These are phyloP conservation scores for Novymonas esmeraldas DNA, from an alignment of 208 protist species.

Conservation along the genomic window DNA sequence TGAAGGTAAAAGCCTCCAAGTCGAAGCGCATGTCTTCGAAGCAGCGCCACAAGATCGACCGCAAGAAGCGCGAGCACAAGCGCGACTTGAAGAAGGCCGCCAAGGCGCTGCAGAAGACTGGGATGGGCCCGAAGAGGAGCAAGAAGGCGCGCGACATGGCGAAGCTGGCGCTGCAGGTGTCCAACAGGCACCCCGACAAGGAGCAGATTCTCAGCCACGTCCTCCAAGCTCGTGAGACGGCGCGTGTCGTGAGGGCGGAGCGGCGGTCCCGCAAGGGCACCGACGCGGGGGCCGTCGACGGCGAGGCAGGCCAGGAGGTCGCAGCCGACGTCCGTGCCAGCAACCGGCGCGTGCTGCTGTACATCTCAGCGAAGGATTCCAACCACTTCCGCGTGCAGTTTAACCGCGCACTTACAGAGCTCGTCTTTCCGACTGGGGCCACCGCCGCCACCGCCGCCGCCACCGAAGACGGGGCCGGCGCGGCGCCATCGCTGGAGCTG, in stretches of 20 bases:
- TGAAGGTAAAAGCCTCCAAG: constrained; percentile 66
- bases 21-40: constrained; percentile 87
- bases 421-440: constrained; percentile 57
- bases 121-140: constrained; percentile 65
- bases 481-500: constrained; percentile 44
- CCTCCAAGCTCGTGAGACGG: constrained; percentile 73
- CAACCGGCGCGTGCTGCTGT: constrained; percentile 60
- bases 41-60: constrained; percentile 89
- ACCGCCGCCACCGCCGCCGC: neutral
- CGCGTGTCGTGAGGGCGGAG: constrained; percentile 54
- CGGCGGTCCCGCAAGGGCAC: constrained; percentile 23
- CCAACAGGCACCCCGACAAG: constrained; percentile 87
- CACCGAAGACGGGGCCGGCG: constrained; percentile 2
- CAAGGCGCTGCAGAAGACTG: constrained; percentile 78
- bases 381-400: constrained; percentile 84
- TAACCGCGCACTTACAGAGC: constrained; percentile 57
- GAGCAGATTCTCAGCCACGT: constrained; percentile 79
- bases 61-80: constrained; percentile 90
- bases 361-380: constrained; percentile 57
- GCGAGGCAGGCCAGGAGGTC: constrained; percentile 10
- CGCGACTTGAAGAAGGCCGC: constrained; percentile 85
- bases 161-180: constrained; percentile 81
- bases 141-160: constrained; percentile 80
- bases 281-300: constrained; percentile 15
- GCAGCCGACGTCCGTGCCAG: constrained; percentile 23